Conservation (phyloP, 2,329 filamentous ascomycete species). For the Metarhizium brunneum region DNA sequence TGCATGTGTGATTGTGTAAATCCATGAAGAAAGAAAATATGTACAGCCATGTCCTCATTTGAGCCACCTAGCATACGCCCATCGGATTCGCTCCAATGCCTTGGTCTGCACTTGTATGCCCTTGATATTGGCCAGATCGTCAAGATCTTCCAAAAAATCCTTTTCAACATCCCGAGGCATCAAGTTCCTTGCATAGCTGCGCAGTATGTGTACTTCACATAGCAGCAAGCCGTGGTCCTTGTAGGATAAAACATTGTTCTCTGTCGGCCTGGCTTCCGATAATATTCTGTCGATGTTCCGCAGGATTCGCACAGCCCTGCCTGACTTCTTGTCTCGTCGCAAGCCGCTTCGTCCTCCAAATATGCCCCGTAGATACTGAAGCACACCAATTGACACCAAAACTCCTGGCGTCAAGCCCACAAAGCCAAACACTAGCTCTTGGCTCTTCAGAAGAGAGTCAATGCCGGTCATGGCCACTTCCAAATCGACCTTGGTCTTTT, state of each 20-base stretch:
- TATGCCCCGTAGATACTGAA: slow-evolving; percentile 60
- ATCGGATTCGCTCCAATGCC: slow-evolving; percentile 75
- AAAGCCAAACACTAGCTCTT: slow-evolving; percentile 97
- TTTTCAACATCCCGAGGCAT: slow-evolving; percentile 67
- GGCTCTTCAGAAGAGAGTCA: slow-evolving; percentile 86
- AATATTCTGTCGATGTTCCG: slow-evolving; percentile 82
- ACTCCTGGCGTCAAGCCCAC: slow-evolving; percentile 88
- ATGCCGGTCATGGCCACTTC: slow-evolving; percentile 95
- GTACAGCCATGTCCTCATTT: slow-evolving; percentile 14
- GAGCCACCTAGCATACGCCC: slow-evolving; percentile 80
- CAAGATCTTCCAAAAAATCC: slow-evolving; percentile 83
- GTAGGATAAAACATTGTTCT: slow-evolving; percentile 72
- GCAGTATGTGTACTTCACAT: slow-evolving; percentile 79
- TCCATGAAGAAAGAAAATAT: background rate
- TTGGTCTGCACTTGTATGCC: slow-evolving; percentile 70
- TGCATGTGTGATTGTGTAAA: background rate
- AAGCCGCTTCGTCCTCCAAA: slow-evolving; percentile 65
- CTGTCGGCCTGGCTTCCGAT: slow-evolving; percentile 56
- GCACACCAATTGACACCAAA: slow-evolving; percentile 68
- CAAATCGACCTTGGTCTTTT: slow-evolving; percentile 98
- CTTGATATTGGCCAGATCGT: slow-evolving; percentile 75
- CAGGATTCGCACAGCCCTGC: slow-evolving; percentile 66
- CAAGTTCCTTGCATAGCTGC: slow-evolving; percentile 48
- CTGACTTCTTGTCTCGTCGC: slow-evolving; percentile 53
- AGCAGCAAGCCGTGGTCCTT: slow-evolving; percentile 87